These are phyloP conservation scores for Casuarina glauca DNA, from an alignment of 306 rosid genomes.

Conservation along the genomic window DNA sequence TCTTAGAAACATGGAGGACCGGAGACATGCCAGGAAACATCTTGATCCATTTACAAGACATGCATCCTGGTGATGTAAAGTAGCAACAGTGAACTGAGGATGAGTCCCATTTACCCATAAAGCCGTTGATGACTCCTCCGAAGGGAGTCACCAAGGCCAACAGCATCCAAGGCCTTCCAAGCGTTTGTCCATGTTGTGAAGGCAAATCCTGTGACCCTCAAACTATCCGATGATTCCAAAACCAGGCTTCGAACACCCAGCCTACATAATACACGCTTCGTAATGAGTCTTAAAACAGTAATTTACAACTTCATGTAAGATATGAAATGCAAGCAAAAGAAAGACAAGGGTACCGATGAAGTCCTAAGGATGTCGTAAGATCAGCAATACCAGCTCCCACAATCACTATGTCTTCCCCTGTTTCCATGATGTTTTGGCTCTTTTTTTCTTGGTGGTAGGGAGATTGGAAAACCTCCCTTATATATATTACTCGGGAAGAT, in stretches of 20 bases:
- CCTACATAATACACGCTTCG: constrained; percentile 25
- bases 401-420: too few species aligned
- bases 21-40: too few species aligned
- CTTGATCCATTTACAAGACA: background rate
- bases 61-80: too few species aligned
- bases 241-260: constrained; percentile 63
- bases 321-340: too few species aligned
- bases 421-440: too few species aligned
- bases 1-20: background rate
- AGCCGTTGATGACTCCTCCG: constrained; percentile 47
- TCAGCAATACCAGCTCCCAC: too few species aligned
- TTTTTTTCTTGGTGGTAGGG: too few species aligned
- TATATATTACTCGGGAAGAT: too few species aligned
- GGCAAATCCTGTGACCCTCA: constrained; percentile 72
- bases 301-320: background rate
- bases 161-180: constrained; percentile 79
- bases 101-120: constrained; percentile 56
- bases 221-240: constrained; percentile 54
- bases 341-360: constrained; percentile 37
- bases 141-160: constrained; percentile 55
- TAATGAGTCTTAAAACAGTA: too few species aligned
- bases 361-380: constrained; percentile 68
- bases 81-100: too few species aligned
- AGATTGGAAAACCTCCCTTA: too few species aligned
- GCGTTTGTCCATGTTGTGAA: constrained; percentile 58